phyloP scores from a whole-genome alignment of 306 rosid genomes.

The Castanopsis chinensis region DNA sequence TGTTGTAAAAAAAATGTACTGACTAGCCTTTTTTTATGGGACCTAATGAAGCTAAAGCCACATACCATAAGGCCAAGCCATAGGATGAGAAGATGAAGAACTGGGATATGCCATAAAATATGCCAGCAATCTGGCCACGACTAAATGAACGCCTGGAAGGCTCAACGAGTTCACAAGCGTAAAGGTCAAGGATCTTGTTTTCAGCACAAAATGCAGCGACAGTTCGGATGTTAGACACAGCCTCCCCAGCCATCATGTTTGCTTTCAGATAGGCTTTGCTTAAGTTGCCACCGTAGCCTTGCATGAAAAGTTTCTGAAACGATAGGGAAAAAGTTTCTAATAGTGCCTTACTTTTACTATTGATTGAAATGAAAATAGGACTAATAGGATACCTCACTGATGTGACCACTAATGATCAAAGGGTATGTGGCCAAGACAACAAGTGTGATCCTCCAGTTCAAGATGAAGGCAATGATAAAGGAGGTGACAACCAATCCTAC shows the following conservation, averaged over 20 bases:
- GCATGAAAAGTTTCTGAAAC: constrained; percentile 85
- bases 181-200: constrained; percentile 72
- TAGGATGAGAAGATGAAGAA: constrained; percentile 96
- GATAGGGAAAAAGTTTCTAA: constrained; percentile 8
- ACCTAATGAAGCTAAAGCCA: constrained; percentile 12
- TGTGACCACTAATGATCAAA: constrained; percentile 84
- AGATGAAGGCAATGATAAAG: constrained; percentile 75
- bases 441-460: constrained; percentile 94
- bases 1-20: background rate
- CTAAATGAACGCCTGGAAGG: constrained; percentile 76
- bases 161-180: constrained; percentile 70
- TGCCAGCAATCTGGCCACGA: constrained; percentile 91
- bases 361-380: constrained; percentile 7
- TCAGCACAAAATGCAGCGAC: constrained; percentile 96
- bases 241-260: constrained; percentile 95
- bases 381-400: constrained; percentile 64
- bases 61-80: constrained; percentile 94
- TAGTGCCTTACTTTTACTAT: background rate
- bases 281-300: constrained; percentile 99
- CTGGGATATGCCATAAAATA: constrained; percentile 82
- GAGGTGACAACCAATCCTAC: constrained; percentile 78
- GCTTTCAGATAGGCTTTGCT: constrained; percentile 95
- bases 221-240: constrained; percentile 90
- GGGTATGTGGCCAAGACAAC: constrained; percentile 94
- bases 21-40: background rate